phyloP scores from a whole-genome alignment of 148 eudicot species.

The Camellia lanceoleosa region DNA sequence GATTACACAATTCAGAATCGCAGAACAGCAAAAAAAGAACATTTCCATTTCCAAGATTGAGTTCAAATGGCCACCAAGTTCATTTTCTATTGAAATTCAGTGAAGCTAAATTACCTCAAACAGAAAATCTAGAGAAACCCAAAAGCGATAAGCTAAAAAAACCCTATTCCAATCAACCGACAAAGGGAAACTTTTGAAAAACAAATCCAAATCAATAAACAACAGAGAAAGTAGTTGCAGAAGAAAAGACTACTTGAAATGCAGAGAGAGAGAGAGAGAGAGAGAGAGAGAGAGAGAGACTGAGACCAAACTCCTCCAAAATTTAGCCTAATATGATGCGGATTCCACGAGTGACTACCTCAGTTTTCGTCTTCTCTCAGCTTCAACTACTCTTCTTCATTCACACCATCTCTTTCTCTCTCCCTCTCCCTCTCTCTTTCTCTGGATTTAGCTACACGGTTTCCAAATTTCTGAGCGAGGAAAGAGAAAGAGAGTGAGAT shows the following conservation, averaged over 20 bases:
- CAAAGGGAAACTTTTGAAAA: background rate
- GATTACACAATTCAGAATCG: background rate
- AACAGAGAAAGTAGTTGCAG: background rate
- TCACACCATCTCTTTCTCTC: background rate
- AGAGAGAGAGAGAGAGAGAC: background rate
- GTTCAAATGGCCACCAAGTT: background rate
- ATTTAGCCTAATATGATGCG: constrained; percentile 19
- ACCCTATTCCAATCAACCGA: constrained; percentile 3
- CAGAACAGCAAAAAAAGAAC: background rate
- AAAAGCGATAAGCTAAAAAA: background rate
- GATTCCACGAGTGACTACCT: constrained; percentile 8
- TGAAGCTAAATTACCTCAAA: constrained; percentile 10
- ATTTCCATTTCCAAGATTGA: background rate
- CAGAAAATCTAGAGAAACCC: background rate
- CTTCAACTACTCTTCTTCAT: background rate
- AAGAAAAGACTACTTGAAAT: constrained; percentile 12
- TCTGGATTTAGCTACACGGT: constrained; percentile 7
- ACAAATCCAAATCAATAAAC: constrained; percentile 8
- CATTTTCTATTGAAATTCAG: background rate
- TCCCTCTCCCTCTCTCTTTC: background rate
- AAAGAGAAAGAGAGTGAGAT: background rate
- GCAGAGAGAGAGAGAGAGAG: background rate
- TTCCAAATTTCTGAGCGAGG: constrained; percentile 7
- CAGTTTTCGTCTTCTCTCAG: constrained; percentile 1
- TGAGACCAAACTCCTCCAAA: constrained; percentile 3